Base-by-base conservation (phyloP, 192 early-diverging fungal genomes). In the Podila minutissima region DNA sequence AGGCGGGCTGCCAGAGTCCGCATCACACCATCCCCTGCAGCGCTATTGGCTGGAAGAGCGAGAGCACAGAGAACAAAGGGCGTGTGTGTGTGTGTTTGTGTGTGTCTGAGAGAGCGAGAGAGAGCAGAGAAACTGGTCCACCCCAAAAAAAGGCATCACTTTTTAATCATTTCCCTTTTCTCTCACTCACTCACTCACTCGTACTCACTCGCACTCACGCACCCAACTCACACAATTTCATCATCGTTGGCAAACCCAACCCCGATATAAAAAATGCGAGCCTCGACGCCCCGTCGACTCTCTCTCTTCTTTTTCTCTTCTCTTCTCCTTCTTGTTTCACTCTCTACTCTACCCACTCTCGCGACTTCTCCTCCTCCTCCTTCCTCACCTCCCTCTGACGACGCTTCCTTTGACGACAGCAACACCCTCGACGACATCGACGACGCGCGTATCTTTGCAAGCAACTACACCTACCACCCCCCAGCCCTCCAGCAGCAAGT, bases 401-500 rank as follows among this genome's bases (percentile, higher is more conserved):
- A 46, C 41, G 41, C 41, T 46, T 46, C 41, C 41, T 46, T 55
- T 48, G 55, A 64, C 66, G 63, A 64, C 20, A 26, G 22, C 49
- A 33, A 67, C 69, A 29, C 60, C 58, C n/a, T 19, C 62, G 51
- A 67, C 69, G 48, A 71, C 58, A 37, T 20, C 62, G 60, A 74
- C 66, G 20, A 26, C 59, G 58, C 53, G 53, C 53, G 53, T 55
- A 55, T 35, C 57, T 32, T 51, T 41, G 64, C 64, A 66, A 15
- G 2, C 50, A 68, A 74, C 51, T 67, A 62, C 60, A 38, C 65
- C 20, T 50, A 57, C 60, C 48, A 51, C 49, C 62, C 70, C n/a
- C 51, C 70, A 15, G 51, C 41, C 24, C 28, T 51, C 33, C 62
- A 71, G 28, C 75, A 78, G 22, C 74, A 70, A 41, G 32, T 63